These are phyloP conservation scores for Candolleomyces eurysporus DNA, from an alignment of 768 basidiomycete species.

Conservation along the genomic window DNA sequence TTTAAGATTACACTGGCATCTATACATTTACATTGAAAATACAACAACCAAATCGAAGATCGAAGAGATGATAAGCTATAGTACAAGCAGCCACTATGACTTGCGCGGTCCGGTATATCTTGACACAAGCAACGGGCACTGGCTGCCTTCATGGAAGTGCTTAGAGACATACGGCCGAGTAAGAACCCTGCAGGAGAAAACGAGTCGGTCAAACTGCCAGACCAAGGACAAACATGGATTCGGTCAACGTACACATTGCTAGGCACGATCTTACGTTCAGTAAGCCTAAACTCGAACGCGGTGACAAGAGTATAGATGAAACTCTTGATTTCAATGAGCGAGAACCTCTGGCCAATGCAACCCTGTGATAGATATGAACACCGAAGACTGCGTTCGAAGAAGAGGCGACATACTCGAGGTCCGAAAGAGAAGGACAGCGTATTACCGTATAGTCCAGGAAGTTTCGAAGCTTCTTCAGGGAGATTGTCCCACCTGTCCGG, in stretches of 20 bases:
- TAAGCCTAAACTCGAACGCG: constrained; percentile 59
- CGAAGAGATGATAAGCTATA: too few relatives aligned
- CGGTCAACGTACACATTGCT: constrained; percentile 56
- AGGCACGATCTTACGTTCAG: constrained; percentile 52
- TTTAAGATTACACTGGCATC: too few relatives aligned
- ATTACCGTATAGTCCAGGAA: constrained; percentile 72
- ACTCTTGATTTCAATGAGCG: constrained; percentile 80
- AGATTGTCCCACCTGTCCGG: constrained; percentile 82
- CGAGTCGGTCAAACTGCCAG: neutral
- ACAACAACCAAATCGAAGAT: too few relatives aligned
- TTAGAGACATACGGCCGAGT: constrained; percentile 62
- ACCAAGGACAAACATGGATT: neutral
- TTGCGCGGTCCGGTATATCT: neutral
- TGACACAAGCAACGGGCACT: constrained; percentile 54
- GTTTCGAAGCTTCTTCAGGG: constrained; percentile 61
- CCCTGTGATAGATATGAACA: constrained; percentile 42
- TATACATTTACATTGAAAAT: too few relatives aligned
- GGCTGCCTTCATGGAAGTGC: constrained; percentile 55
- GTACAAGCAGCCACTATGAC: too few relatives aligned
- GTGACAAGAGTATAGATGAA: constrained; percentile 70
- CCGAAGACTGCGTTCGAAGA: constrained; percentile 1
- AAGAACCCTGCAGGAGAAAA: constrained; percentile 43
- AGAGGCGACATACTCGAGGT: constrained; percentile 57
- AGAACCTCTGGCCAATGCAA: constrained; percentile 81
- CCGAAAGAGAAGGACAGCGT: constrained; percentile 78